These are phyloP conservation scores for Chamaenerion angustifolium DNA, from an alignment of 345 rosid species.

Conservation along the genomic window DNA sequence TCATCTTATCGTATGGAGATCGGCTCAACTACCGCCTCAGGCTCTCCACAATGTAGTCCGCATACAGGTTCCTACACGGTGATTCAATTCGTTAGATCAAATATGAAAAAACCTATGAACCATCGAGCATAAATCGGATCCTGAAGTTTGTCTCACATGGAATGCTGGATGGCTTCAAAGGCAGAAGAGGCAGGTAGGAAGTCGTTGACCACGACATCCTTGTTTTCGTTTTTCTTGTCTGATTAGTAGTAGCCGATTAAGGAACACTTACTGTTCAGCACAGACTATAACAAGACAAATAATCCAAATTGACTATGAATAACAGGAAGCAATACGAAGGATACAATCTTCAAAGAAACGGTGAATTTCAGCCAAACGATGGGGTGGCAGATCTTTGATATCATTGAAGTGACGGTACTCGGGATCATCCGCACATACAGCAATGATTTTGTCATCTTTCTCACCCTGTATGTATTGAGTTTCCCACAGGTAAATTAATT, in stretches of 20 bases:
- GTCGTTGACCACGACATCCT: conserved; percentile 96
- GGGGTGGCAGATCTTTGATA: conserved; percentile 90
- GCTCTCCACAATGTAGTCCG: conserved; percentile 63
- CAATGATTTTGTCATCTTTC: conserved; percentile 99
- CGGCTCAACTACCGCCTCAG: conserved; percentile 39
- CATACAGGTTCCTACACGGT: conserved; percentile 71
- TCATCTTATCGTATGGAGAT: no score
- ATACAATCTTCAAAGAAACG: conserved; percentile 99
- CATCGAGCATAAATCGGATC: no score
- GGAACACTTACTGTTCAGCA: neutral
- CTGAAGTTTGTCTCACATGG: conserved; percentile 41
- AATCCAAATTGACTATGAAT: neutral
- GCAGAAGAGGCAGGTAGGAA: conserved; percentile 73
- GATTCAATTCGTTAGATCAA: no score
- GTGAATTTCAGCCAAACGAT: conserved; percentile 94
- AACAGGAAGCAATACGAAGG: conserved; percentile 7
- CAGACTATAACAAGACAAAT: no score
- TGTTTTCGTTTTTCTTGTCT: conserved; percentile 99
- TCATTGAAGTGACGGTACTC: conserved; percentile 89
- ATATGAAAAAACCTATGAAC: no score
- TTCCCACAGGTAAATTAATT: no score
- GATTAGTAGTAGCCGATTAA: conserved; percentile 10
- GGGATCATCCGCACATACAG: conserved; percentile 98
- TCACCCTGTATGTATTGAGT: conserved; percentile 49
- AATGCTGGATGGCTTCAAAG: conserved; percentile 69